Evolutionary conservation across 345 rosid species (phyloP).

Genomic region (Camelina hispida): DNA sequence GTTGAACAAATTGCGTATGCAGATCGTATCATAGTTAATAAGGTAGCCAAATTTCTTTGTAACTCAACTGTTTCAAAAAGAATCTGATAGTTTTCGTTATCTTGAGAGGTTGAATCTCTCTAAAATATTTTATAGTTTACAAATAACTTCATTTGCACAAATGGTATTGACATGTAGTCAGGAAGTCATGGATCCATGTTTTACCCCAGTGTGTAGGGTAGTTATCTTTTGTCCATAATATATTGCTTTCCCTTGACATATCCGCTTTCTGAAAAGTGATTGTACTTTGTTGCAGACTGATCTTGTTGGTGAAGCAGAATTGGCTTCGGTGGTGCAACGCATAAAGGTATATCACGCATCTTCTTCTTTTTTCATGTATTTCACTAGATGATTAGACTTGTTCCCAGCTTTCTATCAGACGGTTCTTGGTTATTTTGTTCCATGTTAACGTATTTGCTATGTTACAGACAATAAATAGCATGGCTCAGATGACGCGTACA

Average conservation of each 20-base stretch:
- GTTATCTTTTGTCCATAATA: not conserved
- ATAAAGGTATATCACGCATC: conserved; percentile 57
- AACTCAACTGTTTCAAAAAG: not conserved
- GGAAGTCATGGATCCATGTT: conserved; percentile 5
- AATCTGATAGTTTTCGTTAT: not conserved
- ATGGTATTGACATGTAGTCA: not conserved
- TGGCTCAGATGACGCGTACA: conserved; percentile 80
- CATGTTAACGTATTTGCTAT: conserved; percentile 25
- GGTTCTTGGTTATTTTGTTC: not conserved
- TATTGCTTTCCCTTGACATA: conserved; percentile 11
- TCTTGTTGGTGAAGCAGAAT: conserved; percentile 76
- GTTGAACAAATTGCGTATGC: conserved; percentile 98
- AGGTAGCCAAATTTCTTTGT: conserved; percentile 52
- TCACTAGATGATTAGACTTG: conserved; percentile 14
- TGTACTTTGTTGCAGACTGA: conserved; percentile 62
- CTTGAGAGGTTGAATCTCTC: not conserved
- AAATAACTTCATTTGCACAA: not conserved
- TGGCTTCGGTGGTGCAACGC: conserved; percentile 69
- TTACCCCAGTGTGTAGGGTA: conserved; percentile 6
- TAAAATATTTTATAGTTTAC: not conserved
- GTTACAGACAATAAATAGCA: conserved; percentile 69
- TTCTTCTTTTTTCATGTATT: not conserved
- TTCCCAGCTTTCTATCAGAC: conserved; percentile 13
- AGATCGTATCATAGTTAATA: conserved; percentile 85
- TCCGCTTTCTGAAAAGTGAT: conserved; percentile 12